Evolutionary conservation across 352 stramenopile species (phyloP).

Genomic region (Pythium brassicae): DNA sequence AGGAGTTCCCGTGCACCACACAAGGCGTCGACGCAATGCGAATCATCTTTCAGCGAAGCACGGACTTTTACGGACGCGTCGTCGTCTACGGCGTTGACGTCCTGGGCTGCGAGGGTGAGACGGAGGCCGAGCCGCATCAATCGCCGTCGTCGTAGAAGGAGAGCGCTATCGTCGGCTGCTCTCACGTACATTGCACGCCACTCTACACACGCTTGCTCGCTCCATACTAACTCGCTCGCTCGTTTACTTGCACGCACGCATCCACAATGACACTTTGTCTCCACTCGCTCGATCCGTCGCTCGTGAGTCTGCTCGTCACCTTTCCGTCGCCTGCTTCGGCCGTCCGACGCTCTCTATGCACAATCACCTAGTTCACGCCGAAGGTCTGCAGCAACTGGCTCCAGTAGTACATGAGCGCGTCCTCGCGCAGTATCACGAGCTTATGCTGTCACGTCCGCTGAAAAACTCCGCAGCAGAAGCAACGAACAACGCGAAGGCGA

Average conservation of each 20-base stretch:
- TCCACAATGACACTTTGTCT: not conserved
- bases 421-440: conserved; percentile 75
- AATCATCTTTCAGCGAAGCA: conserved; percentile 55
- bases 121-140: not conserved
- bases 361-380: conserved; percentile 11
- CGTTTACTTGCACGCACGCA: not conserved
- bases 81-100: conserved; percentile 60
- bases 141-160: not conserved
- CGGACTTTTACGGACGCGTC: conserved; percentile 72
- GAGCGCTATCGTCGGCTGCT: not conserved
- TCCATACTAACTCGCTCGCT: not conserved
- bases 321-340: not conserved
- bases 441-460: too few species aligned
- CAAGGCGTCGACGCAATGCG: conserved; percentile 31
- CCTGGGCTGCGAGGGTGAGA: conserved; percentile 21
- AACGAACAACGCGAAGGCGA: too few species aligned
- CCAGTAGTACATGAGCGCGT: conserved; percentile 87
- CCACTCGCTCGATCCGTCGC: too few species aligned
- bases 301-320: not conserved
- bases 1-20: conserved; percentile 28
- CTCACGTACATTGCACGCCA: conserved; percentile 6
- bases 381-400: conserved; percentile 62
- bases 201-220: not conserved
- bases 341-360: not conserved
- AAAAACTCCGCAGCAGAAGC: too few species aligned